A percentile compares a stretch with the other conserved stretches of the same genome.
Evolutionary conservation across 805 yeast genomes (phyloP).

Genomic region (Myxozyma lipomycoides): DNA sequence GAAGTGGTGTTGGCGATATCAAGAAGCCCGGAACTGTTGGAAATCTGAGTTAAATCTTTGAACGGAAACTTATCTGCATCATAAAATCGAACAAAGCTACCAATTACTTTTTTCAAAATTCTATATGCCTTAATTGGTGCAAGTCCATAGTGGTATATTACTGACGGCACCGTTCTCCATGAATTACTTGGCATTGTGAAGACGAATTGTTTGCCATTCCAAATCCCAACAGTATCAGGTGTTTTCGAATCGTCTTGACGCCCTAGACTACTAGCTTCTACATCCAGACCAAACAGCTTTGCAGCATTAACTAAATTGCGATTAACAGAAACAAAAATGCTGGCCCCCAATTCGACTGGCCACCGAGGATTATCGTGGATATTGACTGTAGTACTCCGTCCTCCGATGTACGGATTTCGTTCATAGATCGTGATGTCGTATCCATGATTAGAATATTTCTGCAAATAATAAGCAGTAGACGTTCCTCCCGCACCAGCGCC

Average conservation of each 20-base stretch:
- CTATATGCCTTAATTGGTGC: constrained; percentile 32
- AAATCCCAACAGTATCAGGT: constrained; percentile 42
- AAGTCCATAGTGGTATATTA: constrained; percentile 37
- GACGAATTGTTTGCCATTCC: constrained; percentile 20
- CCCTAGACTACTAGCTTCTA: constrained; percentile 15
- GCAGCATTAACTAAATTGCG: constrained; percentile 41
- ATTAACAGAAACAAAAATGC: constrained; percentile 44
- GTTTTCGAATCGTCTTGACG: constrained; percentile 25
- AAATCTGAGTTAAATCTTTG: constrained; percentile 29
- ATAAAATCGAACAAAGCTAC: constrained; percentile 37
- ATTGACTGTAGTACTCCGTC: constrained; percentile 43
- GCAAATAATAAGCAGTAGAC: constrained; percentile 46
- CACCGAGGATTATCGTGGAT: constrained; percentile 32
- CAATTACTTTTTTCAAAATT: constrained; percentile 29
- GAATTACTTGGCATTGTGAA: constrained; percentile 15
- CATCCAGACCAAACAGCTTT: constrained; percentile 37
- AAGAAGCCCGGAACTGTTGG: constrained; percentile 33
- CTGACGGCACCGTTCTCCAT: constrained; percentile 24
- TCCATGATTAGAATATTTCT: constrained; percentile 37
- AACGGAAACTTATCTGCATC: constrained; percentile 41
- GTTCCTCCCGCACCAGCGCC: constrained; percentile 56
- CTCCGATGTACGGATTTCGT: constrained; percentile 43
- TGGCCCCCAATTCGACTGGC: constrained; percentile 46
- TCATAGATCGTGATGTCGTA: constrained; percentile 46
- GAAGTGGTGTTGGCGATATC: constrained; percentile 33